Conservation (phyloP, 2,329 filamentous ascomycete genomes). For the Fusarium sp. region DNA sequence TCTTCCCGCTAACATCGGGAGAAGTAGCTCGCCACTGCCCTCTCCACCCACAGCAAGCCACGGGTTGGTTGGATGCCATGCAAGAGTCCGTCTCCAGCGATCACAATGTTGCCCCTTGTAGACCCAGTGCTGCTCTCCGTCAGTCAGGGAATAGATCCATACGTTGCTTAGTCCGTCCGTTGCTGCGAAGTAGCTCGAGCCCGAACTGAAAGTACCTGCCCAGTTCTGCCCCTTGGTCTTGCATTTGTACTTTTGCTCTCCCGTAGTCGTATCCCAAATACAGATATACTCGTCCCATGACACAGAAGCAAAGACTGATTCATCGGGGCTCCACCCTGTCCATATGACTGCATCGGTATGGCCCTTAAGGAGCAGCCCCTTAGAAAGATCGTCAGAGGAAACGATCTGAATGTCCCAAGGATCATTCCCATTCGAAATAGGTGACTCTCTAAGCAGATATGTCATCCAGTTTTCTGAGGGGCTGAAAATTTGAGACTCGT, state of each 20-base stretch:
- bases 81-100: conserved; percentile 6
- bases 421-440: background rate
- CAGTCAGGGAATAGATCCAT: background rate
- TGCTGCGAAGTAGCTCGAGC: conserved; percentile 1
- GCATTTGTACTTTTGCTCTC: conserved; percentile 1
- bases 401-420: conserved; percentile 9
- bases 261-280: conserved; percentile 10
- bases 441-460: background rate
- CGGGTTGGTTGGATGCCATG: conserved; percentile 15
- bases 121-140: background rate
- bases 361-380: background rate
- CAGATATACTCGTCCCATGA: conserved; percentile 16
- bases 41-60: conserved; percentile 16
- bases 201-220: conserved; percentile 9
- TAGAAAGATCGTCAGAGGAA: background rate
- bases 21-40: background rate
- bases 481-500: conserved; percentile 4
- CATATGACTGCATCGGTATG: conserved; percentile 18
- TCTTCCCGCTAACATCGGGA: background rate
- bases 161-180: conserved; percentile 11
- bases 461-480: conserved; percentile 3
- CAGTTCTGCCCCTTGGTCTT: conserved; percentile 12
- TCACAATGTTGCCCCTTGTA: background rate
- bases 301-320: conserved; percentile 17
- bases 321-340: conserved; percentile 22